phyloP scores from a whole-genome alignment of 179 eudicot species.

The Silene coronaria region DNA sequence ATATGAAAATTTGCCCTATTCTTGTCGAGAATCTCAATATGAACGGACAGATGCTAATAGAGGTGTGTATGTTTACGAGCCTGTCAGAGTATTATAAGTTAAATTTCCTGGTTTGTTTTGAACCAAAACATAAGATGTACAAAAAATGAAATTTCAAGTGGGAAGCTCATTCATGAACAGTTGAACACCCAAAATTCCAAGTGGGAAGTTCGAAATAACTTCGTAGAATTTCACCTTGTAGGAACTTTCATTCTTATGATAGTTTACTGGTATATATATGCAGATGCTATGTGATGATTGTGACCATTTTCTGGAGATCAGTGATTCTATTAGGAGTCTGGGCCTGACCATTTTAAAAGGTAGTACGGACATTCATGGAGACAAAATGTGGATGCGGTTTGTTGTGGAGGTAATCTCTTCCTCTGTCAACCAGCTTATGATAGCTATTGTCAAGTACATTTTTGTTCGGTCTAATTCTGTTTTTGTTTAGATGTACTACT shows the following conservation, averaged over 20 bases:
- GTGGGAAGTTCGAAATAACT: no score
- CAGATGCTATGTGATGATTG: constrained; percentile 75
- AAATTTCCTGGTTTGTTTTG: not conserved
- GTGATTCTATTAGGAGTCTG: constrained; percentile 65
- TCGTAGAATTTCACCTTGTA: not conserved
- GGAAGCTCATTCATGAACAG: not conserved
- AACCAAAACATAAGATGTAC: not conserved
- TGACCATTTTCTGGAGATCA: constrained; percentile 63
- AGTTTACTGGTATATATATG: constrained; percentile 5
- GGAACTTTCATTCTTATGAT: not conserved
- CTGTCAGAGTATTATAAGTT: not conserved
- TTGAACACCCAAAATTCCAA: not conserved
- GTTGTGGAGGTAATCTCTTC: constrained; percentile 67
- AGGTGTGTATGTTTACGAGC: constrained; percentile 39
- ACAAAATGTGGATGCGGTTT: constrained; percentile 70
- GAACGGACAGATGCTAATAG: constrained; percentile 71
- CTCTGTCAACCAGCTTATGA: not conserved
- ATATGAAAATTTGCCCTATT: constrained; percentile 62
- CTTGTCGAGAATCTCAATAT: constrained; percentile 67
- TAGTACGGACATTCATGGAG: constrained; percentile 53
- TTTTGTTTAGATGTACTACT: not conserved
- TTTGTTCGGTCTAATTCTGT: not conserved
- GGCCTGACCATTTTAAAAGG: constrained; percentile 80
- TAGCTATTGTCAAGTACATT: not conserved
- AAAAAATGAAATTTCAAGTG: not conserved